Conservation (phyloP, 2,329 filamentous ascomycete genomes). For the Alternaria tenuissima region DNA sequence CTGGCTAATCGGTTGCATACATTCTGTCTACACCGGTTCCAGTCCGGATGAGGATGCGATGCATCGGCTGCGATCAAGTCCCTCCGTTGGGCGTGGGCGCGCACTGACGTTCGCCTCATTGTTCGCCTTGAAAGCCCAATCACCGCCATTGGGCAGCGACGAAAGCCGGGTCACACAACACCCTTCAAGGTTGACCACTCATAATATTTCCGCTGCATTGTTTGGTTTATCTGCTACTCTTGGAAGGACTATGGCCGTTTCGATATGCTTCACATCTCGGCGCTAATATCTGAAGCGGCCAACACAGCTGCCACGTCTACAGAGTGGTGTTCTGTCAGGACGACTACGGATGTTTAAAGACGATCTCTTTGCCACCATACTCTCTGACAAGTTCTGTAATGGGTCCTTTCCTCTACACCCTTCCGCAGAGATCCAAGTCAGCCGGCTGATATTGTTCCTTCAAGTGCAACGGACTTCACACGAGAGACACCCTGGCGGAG, state of each 20-base stretch:
- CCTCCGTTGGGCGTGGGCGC: slow-evolving; percentile 37
- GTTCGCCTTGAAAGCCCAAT: slow-evolving; percentile 38
- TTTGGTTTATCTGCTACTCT: slow-evolving; percentile 15
- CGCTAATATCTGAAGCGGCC: slow-evolving; percentile 15
- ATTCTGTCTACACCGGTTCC: slow-evolving; percentile 22
- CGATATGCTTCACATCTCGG: slow-evolving; percentile 14
- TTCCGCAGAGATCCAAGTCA: slow-evolving; percentile 5
- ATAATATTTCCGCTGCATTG: slow-evolving; percentile 12
- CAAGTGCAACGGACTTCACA: slow-evolving; percentile 8
- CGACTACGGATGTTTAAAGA: slow-evolving; percentile 24
- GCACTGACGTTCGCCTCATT: slow-evolving; percentile 41
- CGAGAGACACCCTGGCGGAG: slow-evolving; percentile 21
- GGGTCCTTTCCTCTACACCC: slow-evolving; percentile 6
- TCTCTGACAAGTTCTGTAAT: slow-evolving; percentile 5
- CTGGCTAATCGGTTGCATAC: slow-evolving; percentile 13
- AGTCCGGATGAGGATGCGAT: slow-evolving; percentile 14
- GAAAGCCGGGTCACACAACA: slow-evolving; percentile 23
- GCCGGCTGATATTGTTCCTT: slow-evolving; percentile 7
- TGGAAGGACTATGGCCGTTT: slow-evolving; percentile 11
- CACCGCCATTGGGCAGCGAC: slow-evolving; percentile 37
- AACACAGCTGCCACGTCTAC: slow-evolving; percentile 34
- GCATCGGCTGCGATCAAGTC: slow-evolving; percentile 13
- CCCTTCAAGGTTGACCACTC: slow-evolving; percentile 20
- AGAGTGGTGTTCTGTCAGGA: slow-evolving; percentile 10
- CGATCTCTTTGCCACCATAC: slow-evolving; percentile 40